Conservation (phyloP, 83 land plant genomes). For the Thuja plicata region DNA sequence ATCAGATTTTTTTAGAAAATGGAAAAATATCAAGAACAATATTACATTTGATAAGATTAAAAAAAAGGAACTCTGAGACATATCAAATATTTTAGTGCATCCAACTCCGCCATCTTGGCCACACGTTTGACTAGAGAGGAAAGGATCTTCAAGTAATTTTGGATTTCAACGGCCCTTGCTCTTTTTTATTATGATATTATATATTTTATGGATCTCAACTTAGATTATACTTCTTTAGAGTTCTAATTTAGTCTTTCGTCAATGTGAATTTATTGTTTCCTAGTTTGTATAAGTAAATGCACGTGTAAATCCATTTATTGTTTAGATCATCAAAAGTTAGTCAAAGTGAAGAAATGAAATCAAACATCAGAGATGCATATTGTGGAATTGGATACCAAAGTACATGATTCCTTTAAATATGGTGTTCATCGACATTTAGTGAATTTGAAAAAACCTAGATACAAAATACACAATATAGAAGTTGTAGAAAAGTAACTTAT, state of each 20-base stretch:
- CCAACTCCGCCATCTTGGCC: background rate
- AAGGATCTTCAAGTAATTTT: background rate
- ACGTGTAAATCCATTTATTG: slow-evolving; percentile 85
- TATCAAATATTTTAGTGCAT: background rate
- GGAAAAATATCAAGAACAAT: no score
- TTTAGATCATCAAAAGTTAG: slow-evolving; percentile 31
- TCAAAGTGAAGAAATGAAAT: no score
- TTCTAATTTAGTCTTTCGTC: slow-evolving; percentile 42
- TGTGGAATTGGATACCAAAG: no score
- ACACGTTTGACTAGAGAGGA: background rate
- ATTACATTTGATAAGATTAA: background rate
- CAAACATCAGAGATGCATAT: no score
- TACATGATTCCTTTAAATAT: no score
- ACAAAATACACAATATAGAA: no score
- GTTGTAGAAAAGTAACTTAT: no score
- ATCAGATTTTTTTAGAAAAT: no score
- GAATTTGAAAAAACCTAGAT: no score
- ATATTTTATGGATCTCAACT: slow-evolving; percentile 64
- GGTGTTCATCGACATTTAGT: no score
- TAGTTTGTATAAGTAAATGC: slow-evolving; percentile 79
- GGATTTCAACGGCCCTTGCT: background rate
- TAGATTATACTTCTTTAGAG: slow-evolving; percentile 72
- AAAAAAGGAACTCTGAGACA: background rate
- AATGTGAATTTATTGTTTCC: slow-evolving; percentile 53
- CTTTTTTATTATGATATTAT: slow-evolving; percentile 26